Conservation (phyloP, 2,329 filamentous ascomycete genomes). For the Immersiporthe knoxdaviesiana region DNA sequence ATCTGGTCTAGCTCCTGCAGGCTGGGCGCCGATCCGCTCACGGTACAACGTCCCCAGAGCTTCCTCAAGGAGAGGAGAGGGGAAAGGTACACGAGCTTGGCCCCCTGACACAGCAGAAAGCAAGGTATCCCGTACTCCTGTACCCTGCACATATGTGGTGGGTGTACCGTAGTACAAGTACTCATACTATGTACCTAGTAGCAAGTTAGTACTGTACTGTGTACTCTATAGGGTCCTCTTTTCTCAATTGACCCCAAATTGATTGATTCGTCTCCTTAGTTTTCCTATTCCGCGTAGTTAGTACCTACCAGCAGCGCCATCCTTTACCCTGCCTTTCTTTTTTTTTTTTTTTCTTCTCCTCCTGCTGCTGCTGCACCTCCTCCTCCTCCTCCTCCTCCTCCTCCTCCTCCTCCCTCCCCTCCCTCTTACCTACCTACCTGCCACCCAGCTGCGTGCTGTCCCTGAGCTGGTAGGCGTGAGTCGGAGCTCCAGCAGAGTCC, state of each 20-base stretch:
- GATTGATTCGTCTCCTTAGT: not conserved
- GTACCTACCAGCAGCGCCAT: not conserved
- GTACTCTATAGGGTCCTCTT: conserved; percentile 4
- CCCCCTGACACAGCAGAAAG: conserved; percentile 15
- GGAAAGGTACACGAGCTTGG: conserved; percentile 1
- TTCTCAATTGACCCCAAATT: not conserved
- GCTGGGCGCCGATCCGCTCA: conserved; percentile 12
- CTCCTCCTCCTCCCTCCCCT: not conserved
- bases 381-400: not conserved
- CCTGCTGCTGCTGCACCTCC: not conserved
- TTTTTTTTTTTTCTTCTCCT: not conserved
- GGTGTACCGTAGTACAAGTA: not conserved
- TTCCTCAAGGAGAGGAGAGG: not conserved
- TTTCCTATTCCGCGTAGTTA: not conserved
- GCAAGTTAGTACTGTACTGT: too few relatives aligned
- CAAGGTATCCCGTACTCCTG: conserved; percentile 10
- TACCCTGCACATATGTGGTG: not conserved
- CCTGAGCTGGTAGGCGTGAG: conserved; percentile 10
- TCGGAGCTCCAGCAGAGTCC: conserved; percentile 5
- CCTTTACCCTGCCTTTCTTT: not conserved
- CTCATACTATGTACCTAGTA: too few relatives aligned
- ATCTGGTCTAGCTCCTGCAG: not conserved
- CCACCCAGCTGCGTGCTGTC: conserved; percentile 4
- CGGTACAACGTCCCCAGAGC: conserved; percentile 1
- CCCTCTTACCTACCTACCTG: not conserved